These are phyloP conservation scores for Microbotryomycetes sp. DNA, from an alignment of 1,284 basidiomycete genomes.

Conservation along the genomic window DNA sequence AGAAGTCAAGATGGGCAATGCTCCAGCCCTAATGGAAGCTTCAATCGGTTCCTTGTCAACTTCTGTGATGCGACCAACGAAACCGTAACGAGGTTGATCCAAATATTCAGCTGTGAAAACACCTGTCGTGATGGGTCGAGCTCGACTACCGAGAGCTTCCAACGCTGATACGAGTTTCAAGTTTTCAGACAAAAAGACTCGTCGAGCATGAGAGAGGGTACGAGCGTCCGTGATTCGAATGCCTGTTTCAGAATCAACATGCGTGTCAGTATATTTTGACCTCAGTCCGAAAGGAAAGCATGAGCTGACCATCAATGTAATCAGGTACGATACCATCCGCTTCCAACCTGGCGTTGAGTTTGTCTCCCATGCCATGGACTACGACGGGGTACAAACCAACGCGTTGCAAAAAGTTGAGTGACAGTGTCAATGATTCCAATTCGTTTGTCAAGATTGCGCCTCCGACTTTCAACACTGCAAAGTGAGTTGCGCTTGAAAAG, in stretches of 20 bases:
- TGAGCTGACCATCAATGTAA: constrained; percentile 65
- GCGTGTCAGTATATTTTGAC: neutral
- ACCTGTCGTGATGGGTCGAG: constrained; percentile 89
- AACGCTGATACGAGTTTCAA: constrained; percentile 82
- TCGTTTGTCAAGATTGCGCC: constrained; percentile 81
- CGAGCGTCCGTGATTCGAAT: constrained; percentile 91
- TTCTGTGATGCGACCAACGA: constrained; percentile 85
- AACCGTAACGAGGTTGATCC: constrained; percentile 86
- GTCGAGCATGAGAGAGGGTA: constrained; percentile 83
- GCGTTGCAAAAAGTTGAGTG: constrained; percentile 85
- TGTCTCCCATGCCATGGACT: constrained; percentile 70
- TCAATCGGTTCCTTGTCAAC: constrained; percentile 92
- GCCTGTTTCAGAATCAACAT: too few relatives aligned
- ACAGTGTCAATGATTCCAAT: constrained; percentile 82
- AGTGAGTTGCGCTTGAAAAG: constrained; percentile 55
- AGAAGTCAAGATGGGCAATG: constrained; percentile 84
- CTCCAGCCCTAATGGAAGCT: constrained; percentile 86
- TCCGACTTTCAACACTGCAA: constrained; percentile 56
- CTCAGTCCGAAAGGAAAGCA: neutral
- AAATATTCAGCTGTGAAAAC: constrained; percentile 94
- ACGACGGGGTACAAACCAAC: constrained; percentile 91
- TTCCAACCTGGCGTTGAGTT: constrained; percentile 75
- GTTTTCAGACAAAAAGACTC: constrained; percentile 94
- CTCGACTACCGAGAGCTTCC: constrained; percentile 85
- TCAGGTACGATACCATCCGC: constrained; percentile 82